These are phyloP conservation scores for Triticum dicoccoides DNA, from an alignment of 176 grass and related monocot genomes.

Conservation along the genomic window DNA sequence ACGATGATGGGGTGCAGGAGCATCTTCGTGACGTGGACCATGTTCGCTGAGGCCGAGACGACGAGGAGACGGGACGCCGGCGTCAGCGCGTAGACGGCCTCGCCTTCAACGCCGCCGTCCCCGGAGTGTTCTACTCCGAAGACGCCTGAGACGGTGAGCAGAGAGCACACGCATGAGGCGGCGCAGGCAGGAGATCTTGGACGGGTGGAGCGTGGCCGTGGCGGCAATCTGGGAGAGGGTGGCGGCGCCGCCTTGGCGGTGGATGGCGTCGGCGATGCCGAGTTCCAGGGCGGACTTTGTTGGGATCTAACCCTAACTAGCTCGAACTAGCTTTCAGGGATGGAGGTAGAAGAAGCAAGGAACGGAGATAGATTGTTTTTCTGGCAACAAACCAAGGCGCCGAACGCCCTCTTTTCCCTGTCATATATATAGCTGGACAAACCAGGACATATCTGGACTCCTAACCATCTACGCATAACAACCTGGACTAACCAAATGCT, in stretches of 20 bases:
- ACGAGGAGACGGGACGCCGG: slow-evolving; percentile 13
- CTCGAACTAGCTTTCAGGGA: no score
- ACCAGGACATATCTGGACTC: no score
- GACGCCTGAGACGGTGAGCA: neutral
- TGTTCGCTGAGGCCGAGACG: neutral
- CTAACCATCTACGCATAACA: no score
- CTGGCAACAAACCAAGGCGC: no score
- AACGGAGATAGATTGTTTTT: no score
- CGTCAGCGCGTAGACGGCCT: slow-evolving; percentile 9
- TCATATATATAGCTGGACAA: no score
- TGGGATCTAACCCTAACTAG: no score
- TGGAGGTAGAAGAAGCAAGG: no score
- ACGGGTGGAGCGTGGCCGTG: neutral
- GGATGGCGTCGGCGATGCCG: slow-evolving; percentile 1
- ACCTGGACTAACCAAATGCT: no score
- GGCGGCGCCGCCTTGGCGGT: slow-evolving; percentile 2
- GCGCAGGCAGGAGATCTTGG: slow-evolving; percentile 4
- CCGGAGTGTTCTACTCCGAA: neutral
- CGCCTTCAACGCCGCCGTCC: neutral
- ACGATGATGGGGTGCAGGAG: neutral
- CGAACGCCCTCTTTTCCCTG: no score
- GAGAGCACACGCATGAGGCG: slow-evolving; percentile 21
- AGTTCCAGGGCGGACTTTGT: slow-evolving; percentile 28
- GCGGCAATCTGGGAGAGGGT: neutral
- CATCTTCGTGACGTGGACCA: neutral